Evolutionary conservation across 345 rosid genomes (phyloP).

Genomic region (Brassica napus): DNA sequence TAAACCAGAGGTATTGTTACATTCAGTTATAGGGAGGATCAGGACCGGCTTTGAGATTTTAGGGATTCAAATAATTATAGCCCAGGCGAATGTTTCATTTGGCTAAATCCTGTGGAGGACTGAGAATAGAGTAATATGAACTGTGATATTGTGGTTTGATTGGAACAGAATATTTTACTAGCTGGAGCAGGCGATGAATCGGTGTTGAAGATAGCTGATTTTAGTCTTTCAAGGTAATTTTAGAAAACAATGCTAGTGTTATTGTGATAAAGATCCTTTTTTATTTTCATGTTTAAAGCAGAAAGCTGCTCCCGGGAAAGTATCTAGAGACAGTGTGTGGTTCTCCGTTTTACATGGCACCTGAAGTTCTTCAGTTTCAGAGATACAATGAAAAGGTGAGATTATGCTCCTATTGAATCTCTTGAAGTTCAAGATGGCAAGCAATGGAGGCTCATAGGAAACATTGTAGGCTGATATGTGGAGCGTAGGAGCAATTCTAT

Average conservation of each 20-base stretch:
- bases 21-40: too few species aligned
- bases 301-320: slow-evolving; percentile 46
- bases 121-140: background rate
- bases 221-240: slow-evolving; percentile 70
- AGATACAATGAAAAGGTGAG: slow-evolving; percentile 64
- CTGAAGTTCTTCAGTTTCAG: slow-evolving; percentile 73
- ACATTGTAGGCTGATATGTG: slow-evolving; percentile 66
- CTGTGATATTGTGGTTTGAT: slow-evolving; percentile 11
- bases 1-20: slow-evolving; percentile 57
- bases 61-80: too few species aligned
- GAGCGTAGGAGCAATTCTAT: slow-evolving; percentile 72
- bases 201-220: slow-evolving; percentile 75
- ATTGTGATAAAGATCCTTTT: background rate
- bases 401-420: background rate
- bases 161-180: slow-evolving; percentile 59
- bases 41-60: too few species aligned
- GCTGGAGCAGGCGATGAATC: slow-evolving; percentile 44
- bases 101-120: background rate
- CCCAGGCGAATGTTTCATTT: background rate
- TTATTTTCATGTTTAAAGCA: slow-evolving; percentile 30
- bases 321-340: slow-evolving; percentile 63
- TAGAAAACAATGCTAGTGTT: background rate
- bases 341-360: slow-evolving; percentile 76
- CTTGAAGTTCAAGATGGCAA: background rate
- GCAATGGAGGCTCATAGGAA: background rate